phyloP scores from a whole-genome alignment of 2,329 filamentous ascomycete genomes.

The Hansfordia pulvinata region DNA sequence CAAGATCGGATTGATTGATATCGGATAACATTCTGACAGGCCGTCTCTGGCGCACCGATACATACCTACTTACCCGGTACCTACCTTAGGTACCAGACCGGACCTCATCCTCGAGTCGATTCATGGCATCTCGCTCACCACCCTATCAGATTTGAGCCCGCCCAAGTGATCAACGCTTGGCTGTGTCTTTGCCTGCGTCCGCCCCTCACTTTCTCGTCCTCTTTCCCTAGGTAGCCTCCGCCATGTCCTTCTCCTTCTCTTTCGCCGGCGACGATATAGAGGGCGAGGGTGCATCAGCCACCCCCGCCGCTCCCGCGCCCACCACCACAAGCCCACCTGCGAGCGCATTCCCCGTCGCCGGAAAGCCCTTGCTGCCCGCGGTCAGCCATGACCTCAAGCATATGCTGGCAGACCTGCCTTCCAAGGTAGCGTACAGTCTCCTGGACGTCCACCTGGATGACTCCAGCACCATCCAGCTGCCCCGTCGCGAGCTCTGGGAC shows the following conservation, averaged over 20 bases:
- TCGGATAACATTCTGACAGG: no score
- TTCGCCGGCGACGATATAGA: constrained; percentile 55
- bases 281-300: constrained; percentile 25
- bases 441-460: constrained; percentile 48
- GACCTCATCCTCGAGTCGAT: no score
- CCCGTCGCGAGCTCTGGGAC: constrained; percentile 69
- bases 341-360: constrained; percentile 46
- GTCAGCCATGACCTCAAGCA: constrained; percentile 32
- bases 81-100: no score
- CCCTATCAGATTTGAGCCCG: no score
- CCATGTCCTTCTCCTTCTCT: constrained; percentile 42
- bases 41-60: no score
- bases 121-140: no score
- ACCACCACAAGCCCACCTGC: constrained; percentile 34
- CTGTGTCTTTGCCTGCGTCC: no score
- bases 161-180: no score
- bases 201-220: no score
- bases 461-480: constrained; percentile 39
- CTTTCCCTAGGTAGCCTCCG: no score
- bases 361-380: constrained; percentile 44
- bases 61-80: no score
- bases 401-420: constrained; percentile 49
- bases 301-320: constrained; percentile 9
- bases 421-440: constrained; percentile 57
- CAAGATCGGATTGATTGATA: no score